Percentiles rank a stretch among this genome's conserved stretches.
Evolutionary conservation across 257 asterid species (phyloP).

Genomic region (Solanum virginianum): DNA sequence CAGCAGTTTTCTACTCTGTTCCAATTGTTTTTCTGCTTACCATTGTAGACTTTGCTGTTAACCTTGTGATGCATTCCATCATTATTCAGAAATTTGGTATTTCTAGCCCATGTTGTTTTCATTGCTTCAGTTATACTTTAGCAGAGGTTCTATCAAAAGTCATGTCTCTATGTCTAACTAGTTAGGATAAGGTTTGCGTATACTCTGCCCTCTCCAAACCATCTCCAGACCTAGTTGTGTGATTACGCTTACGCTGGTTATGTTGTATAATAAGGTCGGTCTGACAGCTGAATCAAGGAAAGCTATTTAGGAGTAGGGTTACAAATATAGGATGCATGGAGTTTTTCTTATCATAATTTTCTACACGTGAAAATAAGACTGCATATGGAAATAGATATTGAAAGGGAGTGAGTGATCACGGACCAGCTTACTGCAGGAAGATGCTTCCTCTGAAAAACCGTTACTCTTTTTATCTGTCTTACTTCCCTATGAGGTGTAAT

Average conservation of each 20-base stretch:
- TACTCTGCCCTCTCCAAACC: neutral
- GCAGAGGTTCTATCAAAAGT: neutral
- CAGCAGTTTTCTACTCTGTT: neutral
- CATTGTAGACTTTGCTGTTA: neutral
- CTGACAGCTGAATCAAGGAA: neutral
- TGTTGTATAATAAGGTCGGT: neutral
- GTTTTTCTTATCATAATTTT: neutral
- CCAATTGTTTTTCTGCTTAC: neutral
- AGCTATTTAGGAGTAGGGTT: neutral
- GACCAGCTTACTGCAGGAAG: neutral
- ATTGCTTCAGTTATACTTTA: neutral
- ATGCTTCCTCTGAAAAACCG: neutral
- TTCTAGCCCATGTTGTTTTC: neutral
- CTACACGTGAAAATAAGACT: neutral
- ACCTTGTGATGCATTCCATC: neutral
- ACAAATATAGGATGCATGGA: neutral
- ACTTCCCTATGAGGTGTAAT: neutral
- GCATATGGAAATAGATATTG: neutral
- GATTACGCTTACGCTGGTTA: neutral
- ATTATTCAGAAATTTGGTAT: neutral
- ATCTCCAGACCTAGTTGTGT: neutral
- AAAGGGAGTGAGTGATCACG: neutral
- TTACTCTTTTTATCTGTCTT: neutral
- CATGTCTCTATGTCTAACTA: too few species aligned
- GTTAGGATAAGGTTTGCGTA: neutral